Evolutionary conservation across 164 flowering plant species (phyloP).

Genomic region (Vitis amurensis): DNA sequence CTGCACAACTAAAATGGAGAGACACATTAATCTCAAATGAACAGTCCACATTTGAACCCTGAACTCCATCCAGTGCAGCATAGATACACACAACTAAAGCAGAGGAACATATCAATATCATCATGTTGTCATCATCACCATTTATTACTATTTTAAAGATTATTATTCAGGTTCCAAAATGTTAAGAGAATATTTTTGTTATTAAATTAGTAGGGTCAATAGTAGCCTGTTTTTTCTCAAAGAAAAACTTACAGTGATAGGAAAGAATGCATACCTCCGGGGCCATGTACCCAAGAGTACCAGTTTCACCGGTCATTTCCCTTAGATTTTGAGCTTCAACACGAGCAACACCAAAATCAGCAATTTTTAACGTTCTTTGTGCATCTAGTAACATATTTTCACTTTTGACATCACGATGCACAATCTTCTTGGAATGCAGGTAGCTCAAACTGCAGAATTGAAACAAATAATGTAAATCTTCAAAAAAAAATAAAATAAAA

Average conservation of each 20-base stretch:
- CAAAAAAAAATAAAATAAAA: background rate
- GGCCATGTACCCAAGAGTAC: constrained; percentile 76
- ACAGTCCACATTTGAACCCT: too few species aligned
- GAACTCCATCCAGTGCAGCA: too few species aligned
- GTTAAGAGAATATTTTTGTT: too few species aligned
- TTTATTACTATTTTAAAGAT: too few species aligned
- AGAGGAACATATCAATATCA: too few species aligned
- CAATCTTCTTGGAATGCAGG: constrained; percentile 63
- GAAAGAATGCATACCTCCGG: constrained; percentile 54
- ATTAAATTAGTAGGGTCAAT: too few species aligned
- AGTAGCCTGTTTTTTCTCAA: background rate
- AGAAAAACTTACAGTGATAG: background rate
- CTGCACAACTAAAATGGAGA: too few species aligned
- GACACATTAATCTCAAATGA: too few species aligned
- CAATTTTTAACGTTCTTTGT: constrained; percentile 49
- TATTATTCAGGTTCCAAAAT: too few species aligned
- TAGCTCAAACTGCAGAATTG: constrained; percentile 53
- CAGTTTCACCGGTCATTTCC: constrained; percentile 81
- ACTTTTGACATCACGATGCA: constrained; percentile 71
- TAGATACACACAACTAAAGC: too few species aligned
- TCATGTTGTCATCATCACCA: too few species aligned
- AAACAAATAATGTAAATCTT: background rate
- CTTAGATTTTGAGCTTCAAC: constrained; percentile 62
- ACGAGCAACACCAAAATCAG: constrained; percentile 66
- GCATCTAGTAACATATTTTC: constrained; percentile 62